Base-by-base conservation (phyloP, 73 alveolate genomes). In the Paramecium caudatum region DNA sequence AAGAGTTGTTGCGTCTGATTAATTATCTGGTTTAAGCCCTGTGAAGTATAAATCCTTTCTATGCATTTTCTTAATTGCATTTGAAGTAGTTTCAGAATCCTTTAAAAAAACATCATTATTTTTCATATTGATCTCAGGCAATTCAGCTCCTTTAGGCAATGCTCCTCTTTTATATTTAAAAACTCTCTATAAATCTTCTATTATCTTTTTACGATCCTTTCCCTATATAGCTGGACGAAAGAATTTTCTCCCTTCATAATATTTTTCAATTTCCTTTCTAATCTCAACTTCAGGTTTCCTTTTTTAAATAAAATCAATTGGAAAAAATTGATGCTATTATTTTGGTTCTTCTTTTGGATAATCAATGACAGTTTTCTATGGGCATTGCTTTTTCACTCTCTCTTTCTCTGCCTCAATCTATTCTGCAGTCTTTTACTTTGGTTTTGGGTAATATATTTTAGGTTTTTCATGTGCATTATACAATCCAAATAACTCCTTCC, bases 251-350 rank as follows among this genome's bases (percentile, higher is more conserved):
- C 80, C 91, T 47, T 33, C 92, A 41, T 74, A 74, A 45, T 91
- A 91, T 55, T 91, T 41, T 16, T 86, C 93, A 13, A 93, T 70
- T 65, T 93, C 96, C 82, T 91, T 68, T 69, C 91, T 65, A 33
- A 93, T 93, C 74, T 93, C 96, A 15, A 91, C 90, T 49, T 80
- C 96, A 12, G 92, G 94, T 69, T 91, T 93, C 32, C 95, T 61
- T 49, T 78, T 82, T n/a, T 90, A 87, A 15, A 93, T 78, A 41
- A 93, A 93, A 81, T 93, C 96, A n/a, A 93, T 82, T 7, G 94
- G 90, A 46, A 68, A 90, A 65, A 82, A 93, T 69, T 82, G 68
- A 63, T 83, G 65, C 32, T 50, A 21, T 12, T 61, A 74, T 50
- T 91, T 92, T 30, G 70, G 84, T 62, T 81, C 80, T 27, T 68